Evolutionary conservation across 257 asterid species (phyloP), one percentile per base, ranked within the genome.

Genomic region (Penstemon eatonii): DNA sequence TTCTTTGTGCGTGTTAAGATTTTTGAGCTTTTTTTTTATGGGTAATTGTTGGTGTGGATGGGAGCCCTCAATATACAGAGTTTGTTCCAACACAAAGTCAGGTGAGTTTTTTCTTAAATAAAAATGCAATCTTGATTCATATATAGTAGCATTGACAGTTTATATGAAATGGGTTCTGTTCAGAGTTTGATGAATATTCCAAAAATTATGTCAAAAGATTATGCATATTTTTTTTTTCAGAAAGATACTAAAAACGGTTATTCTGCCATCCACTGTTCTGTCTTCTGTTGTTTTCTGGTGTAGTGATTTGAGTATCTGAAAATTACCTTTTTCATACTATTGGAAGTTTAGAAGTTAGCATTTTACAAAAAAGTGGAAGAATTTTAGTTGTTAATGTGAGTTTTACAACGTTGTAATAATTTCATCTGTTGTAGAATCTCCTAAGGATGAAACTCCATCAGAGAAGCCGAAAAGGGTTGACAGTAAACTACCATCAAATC

Each of bases 1-100:
- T 51, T 63, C 36, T 43, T 38, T 69, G 7, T 59, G 60, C 1
- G 9, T 15, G 8, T 47, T 59, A n/a, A 69, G 52, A 60, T 11
- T 74, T 61, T 57, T 67, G 15, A 45, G 63, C 50, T 25, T 25
- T 25, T 25, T 25, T 25, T 25, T 38, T 62, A 91, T 91, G 96
- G 97, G 92, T 36, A 91, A 91, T 77, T 87, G 93, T 73, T 86
- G 81, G 75, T 84, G 86, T 79, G 70, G 75, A 46, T 70, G 85
- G 77, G 79, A 75, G 25, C 81, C 86, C 65, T 79, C 88, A 43
- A 65, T 68, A 43, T 76, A 77, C 84, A 84, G 83, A 68, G 86
- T 86, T 3, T 83, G 87, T 18, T 79, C 89, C 74, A 88, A 83
- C 71, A 76, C 89, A 40, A 91, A 91, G 78, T 76, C 91, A 64